Evolutionary conservation across 768 basidiomycete genomes (phyloP), one percentile per base, ranked within the genome.

Genomic region (Tylopilus sp.): DNA sequence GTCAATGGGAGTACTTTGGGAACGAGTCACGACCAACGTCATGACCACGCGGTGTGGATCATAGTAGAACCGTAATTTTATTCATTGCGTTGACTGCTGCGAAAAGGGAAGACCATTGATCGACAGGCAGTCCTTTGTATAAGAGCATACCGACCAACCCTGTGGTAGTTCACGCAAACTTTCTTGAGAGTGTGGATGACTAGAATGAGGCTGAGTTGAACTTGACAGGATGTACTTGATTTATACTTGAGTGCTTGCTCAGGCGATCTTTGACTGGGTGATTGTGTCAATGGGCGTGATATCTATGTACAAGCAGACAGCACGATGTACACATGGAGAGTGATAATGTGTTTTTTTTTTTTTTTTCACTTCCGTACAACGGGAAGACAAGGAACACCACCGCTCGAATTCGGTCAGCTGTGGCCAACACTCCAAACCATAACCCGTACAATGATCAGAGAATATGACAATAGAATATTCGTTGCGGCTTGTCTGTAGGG

Each of bases 1-100:
- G 88, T 20, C 94, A 97, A 69, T 98, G 94, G 93, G 82, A 88
- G 60, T 91, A 92, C 65, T 77, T 82, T 69, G 85, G 81, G 50
- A 78, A 79, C 69, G 72, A 72, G 31, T 71, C 79, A 36, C 70
- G 65, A 36, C 71, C 75, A 22, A 70, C 71, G 53, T 75, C 67
- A 56, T 68, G 59, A 57, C 50, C 9, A 50, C 22, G 43, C 26
- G 12, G 25, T 36, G 36, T 8, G n/a, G 36, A 36, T 36, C n/a
- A 12, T 44, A 49, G 39, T 18, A 36, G 52, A 30, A 33, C 13
- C 28, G 7, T 28, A 25, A 15, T 48, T 43, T 26, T 42, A 18
- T 56, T 28, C 23, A 35, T 25, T 20, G 47, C 56, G 50, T 61
- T 30, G 44, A 31, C 45, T 36, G 49, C 51, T 36, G 39, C 42